Conservation (phyloP, 179 eudicot species). For the Patellifolia procumbens region DNA sequence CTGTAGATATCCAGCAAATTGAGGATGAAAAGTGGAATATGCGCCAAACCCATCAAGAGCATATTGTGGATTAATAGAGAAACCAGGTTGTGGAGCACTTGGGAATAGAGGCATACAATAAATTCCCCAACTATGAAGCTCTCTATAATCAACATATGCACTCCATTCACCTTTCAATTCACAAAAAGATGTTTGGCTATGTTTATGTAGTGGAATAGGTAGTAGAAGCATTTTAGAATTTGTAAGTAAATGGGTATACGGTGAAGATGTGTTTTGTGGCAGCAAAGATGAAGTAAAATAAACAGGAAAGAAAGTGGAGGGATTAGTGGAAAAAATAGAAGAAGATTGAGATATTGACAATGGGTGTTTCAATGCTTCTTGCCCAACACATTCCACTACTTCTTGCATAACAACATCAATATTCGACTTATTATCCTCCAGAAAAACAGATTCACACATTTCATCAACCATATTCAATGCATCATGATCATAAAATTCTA, state of each 20-base stretch:
- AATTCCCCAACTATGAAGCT: background rate
- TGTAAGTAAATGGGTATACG: background rate
- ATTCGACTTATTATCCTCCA: too few species aligned
- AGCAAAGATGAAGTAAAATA: background rate
- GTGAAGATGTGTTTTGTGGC: background rate
- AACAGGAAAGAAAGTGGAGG: background rate
- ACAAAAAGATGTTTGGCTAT: background rate
- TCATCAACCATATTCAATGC: too few species aligned
- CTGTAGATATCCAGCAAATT: conserved; percentile 45
- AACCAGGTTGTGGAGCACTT: conserved; percentile 35
- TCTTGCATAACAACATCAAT: background rate
- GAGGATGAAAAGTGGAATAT: conserved; percentile 42
- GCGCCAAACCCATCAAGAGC: conserved; percentile 43
- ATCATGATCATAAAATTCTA: too few species aligned
- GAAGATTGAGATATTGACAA: background rate
- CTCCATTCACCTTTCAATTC: background rate
- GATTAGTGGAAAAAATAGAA: background rate
- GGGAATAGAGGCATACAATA: conserved; percentile 15
- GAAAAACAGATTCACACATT: too few species aligned
- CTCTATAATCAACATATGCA: background rate
- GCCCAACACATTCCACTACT: background rate
- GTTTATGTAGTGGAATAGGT: conserved; percentile 3
- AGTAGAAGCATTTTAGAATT: background rate
- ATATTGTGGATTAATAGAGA: background rate
- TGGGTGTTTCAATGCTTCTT: background rate